Conservation (phyloP, 2,329 filamentous ascomycete genomes). For the Calonectria pseudoreteaudii region DNA sequence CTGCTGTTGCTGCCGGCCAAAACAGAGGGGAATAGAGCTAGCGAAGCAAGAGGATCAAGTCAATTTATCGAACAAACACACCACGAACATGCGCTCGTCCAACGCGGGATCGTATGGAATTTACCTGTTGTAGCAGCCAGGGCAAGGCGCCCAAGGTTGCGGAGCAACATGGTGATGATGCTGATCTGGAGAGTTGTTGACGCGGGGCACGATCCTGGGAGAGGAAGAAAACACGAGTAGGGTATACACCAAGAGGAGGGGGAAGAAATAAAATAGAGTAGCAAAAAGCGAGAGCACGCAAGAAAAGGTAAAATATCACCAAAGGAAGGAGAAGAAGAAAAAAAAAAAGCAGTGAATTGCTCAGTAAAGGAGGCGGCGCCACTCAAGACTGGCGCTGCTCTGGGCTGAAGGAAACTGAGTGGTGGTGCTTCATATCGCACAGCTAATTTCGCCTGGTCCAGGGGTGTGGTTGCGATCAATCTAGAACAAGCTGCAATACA, state of each 20-base stretch:
- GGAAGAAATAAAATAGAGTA: neutral
- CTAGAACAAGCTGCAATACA: slow-evolving; percentile 2
- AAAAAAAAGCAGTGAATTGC: neutral
- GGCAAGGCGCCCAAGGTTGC: slow-evolving; percentile 44
- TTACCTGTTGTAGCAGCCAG: slow-evolving; percentile 45
- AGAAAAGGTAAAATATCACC: slow-evolving; percentile 10
- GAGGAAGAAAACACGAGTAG: neutral
- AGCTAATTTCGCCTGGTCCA: slow-evolving; percentile 17
- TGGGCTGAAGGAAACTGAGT: slow-evolving; percentile 7
- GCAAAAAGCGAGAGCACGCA: neutral
- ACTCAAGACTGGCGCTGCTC: slow-evolving; percentile 21
- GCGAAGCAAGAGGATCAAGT: neutral
- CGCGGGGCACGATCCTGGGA: slow-evolving; percentile 26
- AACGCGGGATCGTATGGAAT: neutral
- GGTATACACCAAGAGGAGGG: neutral
- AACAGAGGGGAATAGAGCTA: slow-evolving; percentile 40
- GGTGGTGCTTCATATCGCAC: slow-evolving; percentile 12
- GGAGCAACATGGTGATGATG: slow-evolving; percentile 43
- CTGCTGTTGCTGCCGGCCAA: slow-evolving; percentile 42
- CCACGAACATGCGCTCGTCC: neutral
- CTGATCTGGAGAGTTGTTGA: neutral
- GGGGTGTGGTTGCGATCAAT: slow-evolving; percentile 6
- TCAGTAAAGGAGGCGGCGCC: slow-evolving; percentile 39
- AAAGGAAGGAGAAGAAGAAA: neutral
- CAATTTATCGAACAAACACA: slow-evolving; percentile 6